Conservation (phyloP, 805 yeast species). For the Metschnikowia gelsemii region DNA sequence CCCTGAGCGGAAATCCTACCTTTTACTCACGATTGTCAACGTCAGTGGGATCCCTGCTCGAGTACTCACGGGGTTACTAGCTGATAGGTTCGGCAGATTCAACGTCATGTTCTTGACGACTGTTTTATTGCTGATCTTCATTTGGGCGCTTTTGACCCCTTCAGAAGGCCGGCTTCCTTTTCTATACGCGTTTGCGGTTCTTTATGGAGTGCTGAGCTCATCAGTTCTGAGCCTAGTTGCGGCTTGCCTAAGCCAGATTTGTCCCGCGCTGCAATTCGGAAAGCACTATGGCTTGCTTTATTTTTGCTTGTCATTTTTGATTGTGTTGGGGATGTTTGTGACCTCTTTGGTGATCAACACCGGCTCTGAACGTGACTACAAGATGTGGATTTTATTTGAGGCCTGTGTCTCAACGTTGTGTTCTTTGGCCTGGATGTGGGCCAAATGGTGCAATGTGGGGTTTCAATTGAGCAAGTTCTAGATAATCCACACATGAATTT, state of each 20-base stretch:
- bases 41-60: slow-evolving; percentile 44
- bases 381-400: slow-evolving; percentile 17
- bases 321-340: slow-evolving; percentile 14
- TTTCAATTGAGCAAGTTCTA: slow-evolving; percentile 15
- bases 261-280: slow-evolving; percentile 64
- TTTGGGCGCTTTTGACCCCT: slow-evolving; percentile 25
- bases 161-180: slow-evolving; percentile 33
- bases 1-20: slow-evolving; percentile 41
- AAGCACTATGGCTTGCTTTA: slow-evolving; percentile 69
- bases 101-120: slow-evolving; percentile 45
- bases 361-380: slow-evolving; percentile 13
- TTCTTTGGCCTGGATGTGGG: slow-evolving; percentile 16
- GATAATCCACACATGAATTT: background rate
- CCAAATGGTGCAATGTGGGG: slow-evolving; percentile 16
- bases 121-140: slow-evolving; percentile 32
- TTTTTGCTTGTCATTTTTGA: slow-evolving; percentile 18
- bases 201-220: slow-evolving; percentile 61
- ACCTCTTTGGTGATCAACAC: slow-evolving; percentile 16
- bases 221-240: slow-evolving; percentile 68
- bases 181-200: slow-evolving; percentile 51
- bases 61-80: slow-evolving; percentile 31
- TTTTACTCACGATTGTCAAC: slow-evolving; percentile 48
- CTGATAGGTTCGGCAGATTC: slow-evolving; percentile 47
- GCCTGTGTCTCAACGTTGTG: slow-evolving; percentile 11
- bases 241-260: slow-evolving; percentile 62